Base-by-base conservation (phyloP, 768 basidiomycete species). In the Boletus pseudo-olivaceus region DNA sequence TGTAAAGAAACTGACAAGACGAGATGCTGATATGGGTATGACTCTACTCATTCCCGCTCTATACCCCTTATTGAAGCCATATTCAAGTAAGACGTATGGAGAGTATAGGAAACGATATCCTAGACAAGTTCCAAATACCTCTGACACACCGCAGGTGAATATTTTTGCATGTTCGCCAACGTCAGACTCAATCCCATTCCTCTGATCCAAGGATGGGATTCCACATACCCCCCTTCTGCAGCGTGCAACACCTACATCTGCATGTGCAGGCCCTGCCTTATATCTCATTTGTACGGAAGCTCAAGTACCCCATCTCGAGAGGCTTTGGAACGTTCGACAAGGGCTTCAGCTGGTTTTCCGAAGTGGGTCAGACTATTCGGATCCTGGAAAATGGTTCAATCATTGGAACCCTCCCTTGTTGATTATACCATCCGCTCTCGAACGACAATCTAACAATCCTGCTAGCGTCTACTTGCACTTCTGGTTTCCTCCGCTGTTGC, bases 191-290 rank as follows among this genome's bases (percentile, higher is more conserved):
- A 20, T 4, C 10, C 29, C 30, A 15, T 52, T 19, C n/a, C 6
- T 26, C 12, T 39, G 23, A 48, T 62, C 52, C 19, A 46, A 90
- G 90, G 57, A 75, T 90, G 73, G 89, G 90, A 1, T 92, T 90
- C 63, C 89, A 92, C 64, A 87, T 90, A 49, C 86, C 89, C 0
- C 90, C 90, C 0, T 88, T 87, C 68, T 85, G 81, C 53, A 84
- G 83, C 33, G 77, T 91, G 6, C 64, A 82, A 34, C 89, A 92
- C 64, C 74, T 92, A 15, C 90, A 91, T 65, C 69, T 92, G 37
- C 90, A 91, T 63, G 81, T 86, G 23, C 85, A 87, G 44, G 83
- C 74, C 5, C 66, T 88, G 48, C 90, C 90, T 0, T 89, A 87
- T 72, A 74, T 67, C 19, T 78, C 80, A 0, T 39, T 51, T 4